Evolutionary conservation across 345 rosid genomes (phyloP).

Genomic region (Brassica juncea): DNA sequence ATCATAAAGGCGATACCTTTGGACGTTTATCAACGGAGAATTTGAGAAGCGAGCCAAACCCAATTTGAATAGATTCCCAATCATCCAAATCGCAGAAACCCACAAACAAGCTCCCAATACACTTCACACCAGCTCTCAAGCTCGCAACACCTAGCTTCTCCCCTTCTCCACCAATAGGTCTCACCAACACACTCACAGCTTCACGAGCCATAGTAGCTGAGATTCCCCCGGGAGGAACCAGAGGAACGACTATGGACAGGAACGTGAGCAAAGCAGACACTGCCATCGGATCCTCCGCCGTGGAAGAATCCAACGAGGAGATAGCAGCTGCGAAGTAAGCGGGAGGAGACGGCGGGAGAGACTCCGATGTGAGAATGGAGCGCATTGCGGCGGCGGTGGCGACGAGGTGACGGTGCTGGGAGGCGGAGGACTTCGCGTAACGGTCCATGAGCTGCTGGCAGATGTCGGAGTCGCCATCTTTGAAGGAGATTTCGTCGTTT

Average conservation of each 20-base stretch:
- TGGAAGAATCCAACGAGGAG: slow-evolving; percentile 41
- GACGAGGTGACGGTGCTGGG: slow-evolving; percentile 57
- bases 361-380: slow-evolving; percentile 71
- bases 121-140: slow-evolving; percentile 73
- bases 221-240: slow-evolving; percentile 54
- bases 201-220: slow-evolving; percentile 58
- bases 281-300: slow-evolving; percentile 56
- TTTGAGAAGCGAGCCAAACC: slow-evolving; percentile 63
- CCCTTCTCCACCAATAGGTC: slow-evolving; percentile 45
- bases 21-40: slow-evolving; percentile 81
- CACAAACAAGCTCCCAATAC: slow-evolving; percentile 63
- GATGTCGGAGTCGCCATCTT: slow-evolving; percentile 55
- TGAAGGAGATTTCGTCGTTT: slow-evolving; percentile 41
- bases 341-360: slow-evolving; percentile 56
- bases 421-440: slow-evolving; percentile 76
- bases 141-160: slow-evolving; percentile 56
- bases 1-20: slow-evolving; percentile 52
- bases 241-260: slow-evolving; percentile 57
- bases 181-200: slow-evolving; percentile 63
- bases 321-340: slow-evolving; percentile 87
- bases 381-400: slow-evolving; percentile 58
- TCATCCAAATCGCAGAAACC: slow-evolving; percentile 65
- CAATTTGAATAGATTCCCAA: slow-evolving; percentile 61
- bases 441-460: slow-evolving; percentile 91
- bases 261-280: slow-evolving; percentile 70